Conservation (phyloP, 208 protist species). For the Leishmania martiniquensis region DNA sequence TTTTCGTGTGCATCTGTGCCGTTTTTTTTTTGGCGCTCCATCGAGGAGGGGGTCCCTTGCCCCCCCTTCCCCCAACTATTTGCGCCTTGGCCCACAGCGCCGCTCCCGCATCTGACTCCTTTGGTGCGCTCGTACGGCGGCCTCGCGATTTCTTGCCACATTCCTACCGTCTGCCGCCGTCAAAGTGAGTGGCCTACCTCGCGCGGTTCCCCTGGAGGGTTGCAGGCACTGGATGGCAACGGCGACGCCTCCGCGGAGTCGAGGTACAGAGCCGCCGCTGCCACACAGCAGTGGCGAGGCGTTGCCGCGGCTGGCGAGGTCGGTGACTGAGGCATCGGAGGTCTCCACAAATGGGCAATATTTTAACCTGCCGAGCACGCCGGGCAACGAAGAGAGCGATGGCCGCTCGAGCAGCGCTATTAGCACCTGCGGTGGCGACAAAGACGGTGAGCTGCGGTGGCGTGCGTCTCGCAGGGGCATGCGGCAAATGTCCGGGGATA, state of each 20-base stretch:
- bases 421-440: not conserved
- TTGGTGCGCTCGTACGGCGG: not conserved
- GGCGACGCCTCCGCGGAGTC: not conserved
- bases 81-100: too few relatives aligned
- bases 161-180: not conserved
- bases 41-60: too few relatives aligned
- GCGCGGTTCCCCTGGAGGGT: not conserved
- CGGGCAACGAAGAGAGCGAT: not conserved
- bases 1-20: too few relatives aligned
- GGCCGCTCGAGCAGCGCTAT: not conserved
- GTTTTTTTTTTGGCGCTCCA: constrained; percentile 13
- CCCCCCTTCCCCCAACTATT: too few relatives aligned
- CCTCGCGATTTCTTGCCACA: not conserved
- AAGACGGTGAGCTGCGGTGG: not conserved
- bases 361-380: not conserved
- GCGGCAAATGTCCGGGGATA: not conserved
- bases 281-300: not conserved
- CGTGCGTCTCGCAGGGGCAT: not conserved
- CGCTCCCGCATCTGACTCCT: too few relatives aligned
- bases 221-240: not conserved
- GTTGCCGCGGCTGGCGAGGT: not conserved
- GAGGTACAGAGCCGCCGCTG: not conserved
- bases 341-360: not conserved
- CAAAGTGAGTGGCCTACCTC: not conserved
- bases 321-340: not conserved